Base-by-base conservation (phyloP, 192 early-diverging fungal genomes). In the Piromyces finnis region DNA sequence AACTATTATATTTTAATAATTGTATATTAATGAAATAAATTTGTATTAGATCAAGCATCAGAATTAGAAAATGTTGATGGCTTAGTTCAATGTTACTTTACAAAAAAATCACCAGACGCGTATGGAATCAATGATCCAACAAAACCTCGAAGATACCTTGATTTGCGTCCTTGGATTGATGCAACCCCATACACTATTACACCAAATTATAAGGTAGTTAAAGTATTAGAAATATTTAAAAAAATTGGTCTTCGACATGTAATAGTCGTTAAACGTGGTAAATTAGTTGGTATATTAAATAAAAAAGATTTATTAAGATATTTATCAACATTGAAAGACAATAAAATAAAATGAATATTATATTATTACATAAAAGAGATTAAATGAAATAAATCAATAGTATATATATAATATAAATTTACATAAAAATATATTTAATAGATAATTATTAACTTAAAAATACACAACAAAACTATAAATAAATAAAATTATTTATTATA, bases 141-240 rank as follows among this genome's bases (percentile, higher is more conserved):
- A 5, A 79, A 78, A 27, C 86, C 85, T 78, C 82, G 82, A 14
- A 80, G 77, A 27, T 85, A 85, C 79, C 81, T 92, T 29, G 91
- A 93, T 78, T 89, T 93, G 30, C 81, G 87, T 29, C 86, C 91
- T 15, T 92, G 91, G 91, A 87, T 92, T 81, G 92, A 93, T 82
- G 84, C 88, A 29, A 92, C 90, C n/a, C 93, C 94, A 0, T 88
- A 93, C 22, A 91, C 90, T 0, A 92, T 94, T 26, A 85, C 90
- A 18, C 93, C 93, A 28, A 86, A 89, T 30, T 85, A 89, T 29
- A 86, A 92, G 2, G 84, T 92, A 15, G 94, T 94, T 80, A 93
- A 92, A 0, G 92, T 92, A 0, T 87, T 94, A 82, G 92, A 94
- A 85, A 88, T 95, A 68, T 95, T 95, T 82, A 93, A 92, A 79